These are phyloP conservation scores for Arthrobotrys musiformis DNA, from an alignment of 2,329 filamentous ascomycete species.

Conservation along the genomic window DNA sequence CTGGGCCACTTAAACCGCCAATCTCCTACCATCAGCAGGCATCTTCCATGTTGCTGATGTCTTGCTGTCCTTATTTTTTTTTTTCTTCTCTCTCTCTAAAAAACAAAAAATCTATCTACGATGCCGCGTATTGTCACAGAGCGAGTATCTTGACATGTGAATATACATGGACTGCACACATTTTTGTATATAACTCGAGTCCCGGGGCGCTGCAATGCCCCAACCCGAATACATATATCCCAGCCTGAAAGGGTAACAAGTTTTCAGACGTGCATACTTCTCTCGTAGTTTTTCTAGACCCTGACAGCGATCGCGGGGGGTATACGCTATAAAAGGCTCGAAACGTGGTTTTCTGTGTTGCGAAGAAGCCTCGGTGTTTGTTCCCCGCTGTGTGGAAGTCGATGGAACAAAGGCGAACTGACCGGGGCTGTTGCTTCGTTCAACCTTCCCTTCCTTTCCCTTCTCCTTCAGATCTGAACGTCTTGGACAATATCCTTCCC, in stretches of 20 bases:
- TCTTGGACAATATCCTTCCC: slow-evolving; percentile 10
- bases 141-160: slow-evolving; percentile 3
- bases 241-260: not conserved
- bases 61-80: not conserved
- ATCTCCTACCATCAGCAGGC: not conserved
- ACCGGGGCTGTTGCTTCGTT: not conserved
- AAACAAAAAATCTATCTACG: not conserved
- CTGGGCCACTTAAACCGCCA: not conserved
- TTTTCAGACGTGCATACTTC: no score
- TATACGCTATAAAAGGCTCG: not conserved
- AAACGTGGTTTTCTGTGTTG: slow-evolving; percentile 19
- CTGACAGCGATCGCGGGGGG: no score
- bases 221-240: not conserved
- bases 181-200: slow-evolving; percentile 27
- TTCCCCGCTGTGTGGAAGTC: slow-evolving; percentile 42
- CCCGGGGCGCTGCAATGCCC: not conserved
- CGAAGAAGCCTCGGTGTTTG: slow-evolving; percentile 28
- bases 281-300: no score
- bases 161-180: not conserved
- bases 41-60: not conserved
- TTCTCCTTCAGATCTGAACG: slow-evolving; percentile 1
- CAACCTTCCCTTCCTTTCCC: not conserved
- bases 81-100: no score
- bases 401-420: slow-evolving; percentile 44
- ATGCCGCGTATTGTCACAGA: slow-evolving; percentile 13